Evolutionary conservation across 768 basidiomycete genomes (phyloP), one percentile per base, ranked within the genome.

Genomic region (Ephemerocybe angulata): DNA sequence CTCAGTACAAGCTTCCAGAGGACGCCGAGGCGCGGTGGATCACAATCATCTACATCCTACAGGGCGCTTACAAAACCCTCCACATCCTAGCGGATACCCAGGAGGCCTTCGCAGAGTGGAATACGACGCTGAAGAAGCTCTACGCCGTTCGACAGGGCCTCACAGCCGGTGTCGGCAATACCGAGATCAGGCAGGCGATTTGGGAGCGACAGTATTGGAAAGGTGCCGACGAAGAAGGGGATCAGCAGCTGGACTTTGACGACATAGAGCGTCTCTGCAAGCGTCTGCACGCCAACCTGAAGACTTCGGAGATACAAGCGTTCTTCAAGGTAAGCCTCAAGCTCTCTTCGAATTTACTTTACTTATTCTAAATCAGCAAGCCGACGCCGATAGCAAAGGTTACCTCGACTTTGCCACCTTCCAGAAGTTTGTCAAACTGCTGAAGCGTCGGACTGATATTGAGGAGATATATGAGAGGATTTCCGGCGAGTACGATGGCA

Each of bases 181-280:
- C 80, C 28, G 85, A 87, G 56, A 72, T 85, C 53, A 70, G 88
- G 22, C 81, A 88, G 58, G 75, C 77, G 0, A 73, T 90, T 10
- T 93, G 90, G 91, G 83, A 90, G 70, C 78, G 82, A 53, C 86
- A 87, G 66, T 89, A 87, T 65, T 93, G 91, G 90, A 89, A 85
- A 63, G 81, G 79, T 13, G 82, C 85, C 0, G 86, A 88, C 58
- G 75, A 80, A 37, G 73, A 79, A 40, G 75, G 77, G 5, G 86
- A 88, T 64, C 79, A 85, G 57, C 76, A 76, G 49, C 65, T 92
- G 38, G 80, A 79, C 41, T 88, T 90, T 57, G 82, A 81, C 11
- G 87, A 93, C 59, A 80, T 90, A 4, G 83, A 88, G 65, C 77
- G 74, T 53, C 68, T 93, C 44, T 93, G 89, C 67, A 78, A 73